These are phyloP conservation scores for Cucurbita ficifolia DNA, from an alignment of 306 rosid genomes.

Conservation along the genomic window DNA sequence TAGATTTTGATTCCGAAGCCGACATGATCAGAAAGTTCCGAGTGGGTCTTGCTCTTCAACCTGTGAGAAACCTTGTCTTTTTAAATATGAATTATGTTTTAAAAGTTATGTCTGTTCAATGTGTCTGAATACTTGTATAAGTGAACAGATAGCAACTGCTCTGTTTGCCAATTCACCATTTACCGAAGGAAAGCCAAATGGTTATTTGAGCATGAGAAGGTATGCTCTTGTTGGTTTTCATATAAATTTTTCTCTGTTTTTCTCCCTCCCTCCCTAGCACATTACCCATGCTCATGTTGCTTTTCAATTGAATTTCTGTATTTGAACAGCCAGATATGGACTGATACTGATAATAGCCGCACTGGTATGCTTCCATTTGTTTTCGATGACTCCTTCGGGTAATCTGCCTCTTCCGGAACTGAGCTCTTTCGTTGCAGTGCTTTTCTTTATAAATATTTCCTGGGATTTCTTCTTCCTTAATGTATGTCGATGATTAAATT, in stretches of 20 bases:
- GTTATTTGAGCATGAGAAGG: constrained; percentile 95
- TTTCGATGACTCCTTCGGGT: not conserved
- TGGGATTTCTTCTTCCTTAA: not conserved
- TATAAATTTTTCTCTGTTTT: not conserved
- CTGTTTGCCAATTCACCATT: constrained; percentile 96
- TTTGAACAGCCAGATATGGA: not conserved
- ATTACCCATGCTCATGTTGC: too few species aligned
- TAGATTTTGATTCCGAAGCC: constrained; percentile 87
- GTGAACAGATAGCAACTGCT: constrained; percentile 91
- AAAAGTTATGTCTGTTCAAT: constrained; percentile 4
- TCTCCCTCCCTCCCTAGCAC: too few species aligned
- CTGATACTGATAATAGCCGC: not conserved
- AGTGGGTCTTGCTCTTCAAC: constrained; percentile 90
- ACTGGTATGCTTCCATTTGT: not conserved
- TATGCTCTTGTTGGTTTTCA: not conserved
- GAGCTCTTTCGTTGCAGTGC: not conserved
- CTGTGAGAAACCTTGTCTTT: constrained; percentile 44
- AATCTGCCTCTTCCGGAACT: not conserved
- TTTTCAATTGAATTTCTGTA: not conserved
- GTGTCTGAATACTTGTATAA: constrained; percentile 18
- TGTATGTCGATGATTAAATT: not conserved
- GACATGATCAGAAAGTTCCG: constrained; percentile 95
- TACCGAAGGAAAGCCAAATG: constrained; percentile 90
- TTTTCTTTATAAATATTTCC: too few species aligned
- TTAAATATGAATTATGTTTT: not conserved